Conservation (phyloP, 257 asterid species). For the Thymus quinquecostatus region DNA sequence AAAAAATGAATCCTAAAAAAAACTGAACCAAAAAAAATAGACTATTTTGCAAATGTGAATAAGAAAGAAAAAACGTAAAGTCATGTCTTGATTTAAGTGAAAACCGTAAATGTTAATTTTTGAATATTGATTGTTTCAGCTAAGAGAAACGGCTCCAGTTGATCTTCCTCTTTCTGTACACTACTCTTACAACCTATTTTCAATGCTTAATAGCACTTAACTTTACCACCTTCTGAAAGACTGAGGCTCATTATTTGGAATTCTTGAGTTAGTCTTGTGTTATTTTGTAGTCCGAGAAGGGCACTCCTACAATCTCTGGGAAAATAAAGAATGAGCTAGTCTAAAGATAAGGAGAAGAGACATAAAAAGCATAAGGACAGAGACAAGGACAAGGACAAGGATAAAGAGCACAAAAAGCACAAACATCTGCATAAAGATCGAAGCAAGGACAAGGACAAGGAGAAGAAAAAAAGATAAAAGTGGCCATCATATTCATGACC, state of each 20-base stretch:
- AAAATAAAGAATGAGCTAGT: constrained; percentile 79
- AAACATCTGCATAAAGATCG: constrained; percentile 97
- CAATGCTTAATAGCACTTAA: constrained; percentile 30
- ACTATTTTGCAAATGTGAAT: too few relatives aligned
- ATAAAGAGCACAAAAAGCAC: constrained; percentile 92
- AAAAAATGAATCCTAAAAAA: too few relatives aligned
- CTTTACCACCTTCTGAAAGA: constrained; percentile 9
- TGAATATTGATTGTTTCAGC: too few relatives aligned
- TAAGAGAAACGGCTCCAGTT: constrained; percentile 80
- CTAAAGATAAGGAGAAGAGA: constrained; percentile 90
- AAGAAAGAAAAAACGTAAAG: too few relatives aligned
- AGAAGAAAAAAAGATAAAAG: constrained; percentile 84
- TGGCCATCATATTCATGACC: constrained; percentile 81
- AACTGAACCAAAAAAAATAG: too few relatives aligned
- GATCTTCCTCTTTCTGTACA: constrained; percentile 54
- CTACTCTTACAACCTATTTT: constrained; percentile 28
- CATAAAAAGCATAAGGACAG: constrained; percentile 90
- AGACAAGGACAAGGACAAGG: too few relatives aligned
- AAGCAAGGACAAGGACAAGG: constrained; percentile 94
- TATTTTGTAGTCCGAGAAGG: constrained; percentile 80
- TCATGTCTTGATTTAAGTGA: too few relatives aligned
- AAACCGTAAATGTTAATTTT: too few relatives aligned
- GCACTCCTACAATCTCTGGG: constrained; percentile 84
- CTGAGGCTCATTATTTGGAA: constrained; percentile 26
- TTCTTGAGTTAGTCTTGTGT: constrained; percentile 24